phyloP scores from a whole-genome alignment of 495 filamentous ascomycete genomes.

The Hypoxylon lenormandii region DNA sequence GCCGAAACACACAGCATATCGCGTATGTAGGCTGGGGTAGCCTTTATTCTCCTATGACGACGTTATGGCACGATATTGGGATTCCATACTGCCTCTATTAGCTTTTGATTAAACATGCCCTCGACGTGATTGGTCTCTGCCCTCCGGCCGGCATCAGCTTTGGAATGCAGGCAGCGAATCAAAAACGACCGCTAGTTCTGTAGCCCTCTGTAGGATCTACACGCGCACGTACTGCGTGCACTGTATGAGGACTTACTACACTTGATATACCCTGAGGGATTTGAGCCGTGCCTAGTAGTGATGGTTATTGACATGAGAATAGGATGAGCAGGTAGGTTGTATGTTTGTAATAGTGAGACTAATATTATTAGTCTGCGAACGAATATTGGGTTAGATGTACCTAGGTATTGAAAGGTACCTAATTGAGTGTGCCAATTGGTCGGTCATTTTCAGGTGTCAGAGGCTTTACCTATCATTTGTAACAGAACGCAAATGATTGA shows the following conservation, averaged over 20 bases:
- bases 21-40: constrained; percentile 30
- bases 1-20: constrained; percentile 27
- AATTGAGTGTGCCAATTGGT: constrained; percentile 3
- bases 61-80: constrained; percentile 42
- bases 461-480: constrained; percentile 30
- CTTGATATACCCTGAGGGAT: constrained; percentile 12
- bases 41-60: constrained; percentile 44
- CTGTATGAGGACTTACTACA: constrained; percentile 34
- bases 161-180: constrained; percentile 30
- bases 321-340: background rate
- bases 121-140: constrained; percentile 37
- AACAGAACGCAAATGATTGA: constrained; percentile 32
- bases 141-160: constrained; percentile 39
- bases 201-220: constrained; percentile 37
- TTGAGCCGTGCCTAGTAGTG: constrained; percentile 18
- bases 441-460: background rate
- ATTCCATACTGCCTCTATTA: constrained; percentile 38
- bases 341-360: no score
- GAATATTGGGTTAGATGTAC: no score
- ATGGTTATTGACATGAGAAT: constrained; percentile 1
- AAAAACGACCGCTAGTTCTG: constrained; percentile 5
- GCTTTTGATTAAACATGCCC: constrained; percentile 25
- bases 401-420: no score
- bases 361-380: no score
- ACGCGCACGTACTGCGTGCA: constrained; percentile 23